Evolutionary conservation across 345 rosid genomes (phyloP).

Genomic region (Aquilaria sinensis): DNA sequence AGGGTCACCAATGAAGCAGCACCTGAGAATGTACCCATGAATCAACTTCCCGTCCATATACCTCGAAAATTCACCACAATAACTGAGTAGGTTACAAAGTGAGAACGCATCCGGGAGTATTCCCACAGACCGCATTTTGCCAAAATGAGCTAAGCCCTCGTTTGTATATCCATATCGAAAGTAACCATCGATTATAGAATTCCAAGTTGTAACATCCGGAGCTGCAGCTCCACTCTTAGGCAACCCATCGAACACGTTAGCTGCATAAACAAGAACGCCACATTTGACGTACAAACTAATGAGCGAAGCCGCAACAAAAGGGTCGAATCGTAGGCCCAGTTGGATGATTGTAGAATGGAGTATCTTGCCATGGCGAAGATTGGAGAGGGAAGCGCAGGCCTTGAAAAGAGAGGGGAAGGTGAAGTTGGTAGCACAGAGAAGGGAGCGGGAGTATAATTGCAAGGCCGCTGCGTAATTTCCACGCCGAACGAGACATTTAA

Average conservation of each 20-base stretch:
- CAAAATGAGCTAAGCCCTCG: constrained; percentile 45
- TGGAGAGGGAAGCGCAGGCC: constrained; percentile 45
- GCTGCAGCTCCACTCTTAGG: constrained; percentile 19
- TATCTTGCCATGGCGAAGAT: constrained; percentile 41
- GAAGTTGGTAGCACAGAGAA: constrained; percentile 33
- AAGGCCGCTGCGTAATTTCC: constrained; percentile 42
- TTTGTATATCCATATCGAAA: constrained; percentile 32
- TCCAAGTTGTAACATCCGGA: constrained; percentile 63
- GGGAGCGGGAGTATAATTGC: constrained; percentile 37
- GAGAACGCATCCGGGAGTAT: constrained; percentile 66
- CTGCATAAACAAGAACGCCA: constrained; percentile 48
- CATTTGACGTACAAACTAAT: constrained; percentile 57
- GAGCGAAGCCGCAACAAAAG: constrained; percentile 57
- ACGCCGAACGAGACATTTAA: constrained; percentile 36
- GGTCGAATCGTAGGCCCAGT: constrained; percentile 42
- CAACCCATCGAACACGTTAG: constrained; percentile 60
- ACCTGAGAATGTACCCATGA: constrained; percentile 56
- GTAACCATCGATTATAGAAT: constrained; percentile 58
- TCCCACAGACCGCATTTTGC: constrained; percentile 45
- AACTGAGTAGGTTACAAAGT: constrained; percentile 45
- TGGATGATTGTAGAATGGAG: constrained; percentile 44
- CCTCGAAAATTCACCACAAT: constrained; percentile 31
- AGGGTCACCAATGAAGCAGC: constrained; percentile 31
- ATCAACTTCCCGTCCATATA: constrained; percentile 40
- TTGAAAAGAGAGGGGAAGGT: constrained; percentile 64